Evolutionary conservation across 176 grass and related monocot genomes (phyloP).

Genomic region (Otatea glauca): DNA sequence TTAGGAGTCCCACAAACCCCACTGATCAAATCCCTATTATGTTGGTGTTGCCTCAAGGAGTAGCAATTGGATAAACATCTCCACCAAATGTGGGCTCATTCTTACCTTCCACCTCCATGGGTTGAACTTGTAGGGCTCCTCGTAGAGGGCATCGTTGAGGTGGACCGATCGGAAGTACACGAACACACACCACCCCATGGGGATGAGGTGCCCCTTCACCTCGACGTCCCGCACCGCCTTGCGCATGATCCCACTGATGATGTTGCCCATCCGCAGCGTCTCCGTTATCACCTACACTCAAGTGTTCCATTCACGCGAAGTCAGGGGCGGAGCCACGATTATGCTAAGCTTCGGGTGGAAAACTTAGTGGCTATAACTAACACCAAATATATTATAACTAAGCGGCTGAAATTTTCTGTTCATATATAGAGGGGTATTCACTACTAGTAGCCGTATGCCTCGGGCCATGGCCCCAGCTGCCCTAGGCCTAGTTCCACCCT

Average conservation of each 20-base stretch:
- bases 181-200: constrained; percentile 93
- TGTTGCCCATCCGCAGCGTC: constrained; percentile 83
- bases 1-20: constrained; percentile 49
- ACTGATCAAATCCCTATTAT: constrained; percentile 34
- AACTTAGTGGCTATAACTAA: too few species aligned
- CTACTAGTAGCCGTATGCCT: too few species aligned
- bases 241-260: constrained; percentile 95
- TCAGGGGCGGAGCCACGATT: too few species aligned
- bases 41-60: constrained; percentile 57
- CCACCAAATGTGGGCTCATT: constrained; percentile 45
- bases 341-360: too few species aligned
- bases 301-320: not conserved
- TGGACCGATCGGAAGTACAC: constrained; percentile 94
- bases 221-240: constrained; percentile 81
- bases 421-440: too few species aligned
- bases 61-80: constrained; percentile 52
- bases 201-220: constrained; percentile 91
- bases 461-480: too few species aligned
- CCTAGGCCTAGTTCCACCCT: too few species aligned
- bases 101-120: constrained; percentile 99
- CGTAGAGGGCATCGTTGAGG: constrained; percentile 67
- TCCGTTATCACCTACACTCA: constrained; percentile 66
- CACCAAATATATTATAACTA: too few species aligned
- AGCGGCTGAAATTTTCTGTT: too few species aligned
- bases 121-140: constrained; percentile 82